A percentile compares a stretch with the other conserved stretches of the same genome.
These are phyloP conservation scores for Nemania sp. DNA, from an alignment of 2,329 filamentous ascomycete genomes.

Conservation along the genomic window DNA sequence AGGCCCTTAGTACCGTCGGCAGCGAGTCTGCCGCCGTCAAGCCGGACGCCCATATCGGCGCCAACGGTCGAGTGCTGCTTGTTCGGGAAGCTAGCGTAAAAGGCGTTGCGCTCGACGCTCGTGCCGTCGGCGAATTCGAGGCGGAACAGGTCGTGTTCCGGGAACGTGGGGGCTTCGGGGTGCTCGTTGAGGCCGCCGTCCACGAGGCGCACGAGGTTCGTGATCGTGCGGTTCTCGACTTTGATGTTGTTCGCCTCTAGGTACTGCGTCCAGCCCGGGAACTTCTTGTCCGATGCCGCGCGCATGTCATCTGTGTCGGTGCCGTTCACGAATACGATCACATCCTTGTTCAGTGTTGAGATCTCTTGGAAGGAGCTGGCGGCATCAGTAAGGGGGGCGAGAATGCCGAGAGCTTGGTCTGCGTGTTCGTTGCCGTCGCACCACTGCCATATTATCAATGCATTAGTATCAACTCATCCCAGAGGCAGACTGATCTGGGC, in stretches of 20 bases:
- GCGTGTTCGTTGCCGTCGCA: slow-evolving; percentile 66
- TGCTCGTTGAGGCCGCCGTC: slow-evolving; percentile 43
- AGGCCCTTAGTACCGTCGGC: slow-evolving; percentile 48
- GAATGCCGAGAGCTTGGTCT: slow-evolving; percentile 59
- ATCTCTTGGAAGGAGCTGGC: slow-evolving; percentile 54
- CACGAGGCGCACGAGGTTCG: slow-evolving; percentile 50
- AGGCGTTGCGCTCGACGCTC: slow-evolving; percentile 51
- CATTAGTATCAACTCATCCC: too few relatives aligned
- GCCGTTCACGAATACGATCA: slow-evolving; percentile 63
- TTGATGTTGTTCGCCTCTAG: slow-evolving; percentile 53
- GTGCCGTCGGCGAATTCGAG: slow-evolving; percentile 52
- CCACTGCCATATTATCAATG: too few relatives aligned
- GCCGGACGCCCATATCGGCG: slow-evolving; percentile 49
- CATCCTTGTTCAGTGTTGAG: slow-evolving; percentile 56
- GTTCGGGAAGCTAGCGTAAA: slow-evolving; percentile 53
- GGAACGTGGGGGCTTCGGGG: slow-evolving; percentile 46
- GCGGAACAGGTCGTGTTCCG: slow-evolving; percentile 59
- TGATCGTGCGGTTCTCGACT: slow-evolving; percentile 60
- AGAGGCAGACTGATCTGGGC: too few relatives aligned
- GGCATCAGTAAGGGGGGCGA: slow-evolving; percentile 50
- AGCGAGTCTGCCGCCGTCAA: slow-evolving; percentile 49
- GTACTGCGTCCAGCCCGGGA: slow-evolving; percentile 53
- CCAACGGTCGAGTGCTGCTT: slow-evolving; percentile 54
- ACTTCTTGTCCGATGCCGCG: slow-evolving; percentile 43
- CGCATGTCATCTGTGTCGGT: slow-evolving; percentile 53